Evolutionary conservation across 139 green algal species (phyloP).

Genomic region (Chlorella sp.): DNA sequence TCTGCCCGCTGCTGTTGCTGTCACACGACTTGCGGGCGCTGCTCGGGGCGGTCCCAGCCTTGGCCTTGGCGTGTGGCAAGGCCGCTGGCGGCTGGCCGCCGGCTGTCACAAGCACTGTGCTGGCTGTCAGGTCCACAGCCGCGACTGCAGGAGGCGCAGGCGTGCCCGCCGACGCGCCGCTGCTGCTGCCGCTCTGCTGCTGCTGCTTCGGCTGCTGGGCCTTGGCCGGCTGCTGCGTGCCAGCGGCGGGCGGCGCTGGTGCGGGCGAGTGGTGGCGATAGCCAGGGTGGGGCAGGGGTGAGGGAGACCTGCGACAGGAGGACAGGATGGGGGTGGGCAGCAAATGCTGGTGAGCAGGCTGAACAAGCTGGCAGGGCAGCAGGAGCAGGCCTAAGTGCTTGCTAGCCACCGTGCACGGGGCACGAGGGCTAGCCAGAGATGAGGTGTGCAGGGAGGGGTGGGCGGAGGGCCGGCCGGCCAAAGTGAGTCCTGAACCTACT

Average conservation of each 20-base stretch:
- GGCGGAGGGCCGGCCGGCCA: too few relatives aligned
- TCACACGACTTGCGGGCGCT: conserved; percentile 23
- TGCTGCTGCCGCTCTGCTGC: conserved; percentile 1
- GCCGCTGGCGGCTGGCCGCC: neutral
- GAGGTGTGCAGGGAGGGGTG: too few relatives aligned
- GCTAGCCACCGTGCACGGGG: too few relatives aligned
- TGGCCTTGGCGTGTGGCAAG: neutral
- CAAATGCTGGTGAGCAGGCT: too few relatives aligned
- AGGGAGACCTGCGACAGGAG: conserved; percentile 12
- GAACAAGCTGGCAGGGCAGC: too few relatives aligned
- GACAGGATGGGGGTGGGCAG: neutral
- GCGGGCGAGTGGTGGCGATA: conserved; percentile 38
- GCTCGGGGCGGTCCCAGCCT: neutral
- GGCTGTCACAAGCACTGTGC: conserved; percentile 23
- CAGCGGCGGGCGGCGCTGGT: neutral
- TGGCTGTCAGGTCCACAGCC: conserved; percentile 20
- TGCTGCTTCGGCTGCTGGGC: neutral
- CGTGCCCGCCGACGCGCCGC: neutral
- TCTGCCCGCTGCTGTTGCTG: conserved; percentile 19
- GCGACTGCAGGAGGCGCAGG: neutral
- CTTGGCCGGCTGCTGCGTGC: neutral
- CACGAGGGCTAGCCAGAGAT: too few relatives aligned
- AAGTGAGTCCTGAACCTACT: too few relatives aligned
- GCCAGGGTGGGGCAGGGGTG: neutral
- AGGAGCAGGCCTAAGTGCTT: too few relatives aligned